Base-by-base conservation (phyloP, 2,329 filamentous ascomycete genomes). In the Cordyceps fumosorosea region DNA sequence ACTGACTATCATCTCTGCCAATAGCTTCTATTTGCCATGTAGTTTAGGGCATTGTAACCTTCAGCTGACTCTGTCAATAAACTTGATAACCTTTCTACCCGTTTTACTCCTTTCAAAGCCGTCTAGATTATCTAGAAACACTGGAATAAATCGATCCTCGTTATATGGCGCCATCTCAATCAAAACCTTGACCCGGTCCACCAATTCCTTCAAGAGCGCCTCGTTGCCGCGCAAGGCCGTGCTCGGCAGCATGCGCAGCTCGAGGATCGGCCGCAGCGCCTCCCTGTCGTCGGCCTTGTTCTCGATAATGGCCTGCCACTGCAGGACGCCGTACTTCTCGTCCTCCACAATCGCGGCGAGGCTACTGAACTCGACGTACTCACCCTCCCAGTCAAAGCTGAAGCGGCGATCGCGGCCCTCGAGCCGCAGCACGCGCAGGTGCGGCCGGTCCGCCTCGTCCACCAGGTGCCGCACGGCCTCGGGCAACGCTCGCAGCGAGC, bases 251-350 rank as follows among this genome's bases (percentile, higher is more conserved):
- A 59, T 22, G 34, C 56, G 56, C 32, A 59, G n/a, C 34, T 59
- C 56, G 56, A 65, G 20, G 0, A 69, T 67, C 1, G 65, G 67
- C 16, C n/a, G 14, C 16, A 51, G 26, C 29, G 29, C 29, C 24
- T 8, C 18, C 45, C 3, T 47, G 44, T 32, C 37, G 40, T 29
- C 29, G 29, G 29, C 29, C 29, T 29, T 29, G 32, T 32, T 59
- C 18, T 69, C 65, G 5, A 78, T 51, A 2, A 80, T 71, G 1
- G 78, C 65, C 62, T 80, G 77, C 75, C 76, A 80, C 45, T 80
- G 74, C 0, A 80, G 57, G 2, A 80, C 59, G 0, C 72, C 72
- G 4, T 63, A 70, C 2, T 69, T 61, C 0, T 63, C 48, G 0
- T 69, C 65, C 0, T 64, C 65, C 55, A 75, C 67, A 0, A 74